Conservation (phyloP, 2,329 filamentous ascomycete species). For the Hymenoscyphus repandus region DNA sequence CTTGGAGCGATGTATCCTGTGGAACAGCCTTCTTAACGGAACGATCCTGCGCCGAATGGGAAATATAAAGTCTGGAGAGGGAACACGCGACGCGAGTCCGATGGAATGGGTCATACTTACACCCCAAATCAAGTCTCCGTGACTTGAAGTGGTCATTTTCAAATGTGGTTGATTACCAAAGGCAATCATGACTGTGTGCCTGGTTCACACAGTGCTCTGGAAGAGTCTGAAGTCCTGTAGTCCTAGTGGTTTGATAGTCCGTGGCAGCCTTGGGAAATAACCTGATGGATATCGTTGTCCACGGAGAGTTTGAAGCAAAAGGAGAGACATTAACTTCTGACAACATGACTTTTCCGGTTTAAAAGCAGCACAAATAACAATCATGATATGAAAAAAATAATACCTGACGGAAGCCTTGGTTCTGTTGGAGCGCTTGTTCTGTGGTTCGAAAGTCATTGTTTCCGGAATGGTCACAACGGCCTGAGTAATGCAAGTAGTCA, state of each 20-base stretch:
- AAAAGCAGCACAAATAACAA: constrained; percentile 19
- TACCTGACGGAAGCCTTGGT: constrained; percentile 31
- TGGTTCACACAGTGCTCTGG: neutral
- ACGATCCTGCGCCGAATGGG: neutral
- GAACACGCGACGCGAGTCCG: neutral
- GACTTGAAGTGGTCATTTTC: too few species aligned
- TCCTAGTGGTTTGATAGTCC: constrained; percentile 5
- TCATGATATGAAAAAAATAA: constrained; percentile 24
- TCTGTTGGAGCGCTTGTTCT: constrained; percentile 22
- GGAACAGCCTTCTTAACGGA: neutral
- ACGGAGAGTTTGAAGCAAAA: constrained; percentile 12
- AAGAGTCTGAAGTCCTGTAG: neutral
- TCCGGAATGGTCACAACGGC: constrained; percentile 27
- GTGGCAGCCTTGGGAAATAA: neutral
- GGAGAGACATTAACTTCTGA: constrained; percentile 26
- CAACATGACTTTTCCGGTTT: constrained; percentile 21
- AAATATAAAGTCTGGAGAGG: neutral
- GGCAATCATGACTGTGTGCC: too few species aligned
- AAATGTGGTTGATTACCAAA: too few species aligned
- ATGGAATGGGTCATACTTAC: too few species aligned
- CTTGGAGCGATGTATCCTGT: neutral
- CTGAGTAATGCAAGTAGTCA: constrained; percentile 32
- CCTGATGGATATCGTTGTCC: neutral
- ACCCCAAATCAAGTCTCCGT: too few species aligned
- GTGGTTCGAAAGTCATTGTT: constrained; percentile 28